Percentiles rank a stretch among this genome's conserved stretches.
Conservation (phyloP, 495 filamentous ascomycete species). For the Podospora australis region DNA sequence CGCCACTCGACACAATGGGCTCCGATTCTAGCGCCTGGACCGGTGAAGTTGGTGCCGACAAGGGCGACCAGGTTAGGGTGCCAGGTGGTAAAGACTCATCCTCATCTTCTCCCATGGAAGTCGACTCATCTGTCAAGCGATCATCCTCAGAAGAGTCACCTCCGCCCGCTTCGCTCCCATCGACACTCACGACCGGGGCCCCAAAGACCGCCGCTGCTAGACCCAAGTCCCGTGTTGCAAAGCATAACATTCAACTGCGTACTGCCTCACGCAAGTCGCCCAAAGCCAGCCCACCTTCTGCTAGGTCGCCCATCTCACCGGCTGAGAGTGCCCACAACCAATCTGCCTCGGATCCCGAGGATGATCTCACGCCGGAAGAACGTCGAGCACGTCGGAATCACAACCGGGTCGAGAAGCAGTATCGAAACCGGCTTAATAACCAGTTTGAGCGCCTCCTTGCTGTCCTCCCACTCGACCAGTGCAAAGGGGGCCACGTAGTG, state of each 20-base stretch:
- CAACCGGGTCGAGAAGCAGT: slow-evolving; percentile 29
- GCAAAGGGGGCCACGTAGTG: not conserved
- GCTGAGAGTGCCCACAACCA: not conserved
- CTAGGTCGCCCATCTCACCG: not conserved
- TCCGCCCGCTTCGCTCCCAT: not conserved
- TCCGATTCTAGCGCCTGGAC: not conserved
- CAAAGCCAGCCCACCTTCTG: not conserved
- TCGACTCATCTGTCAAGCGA: slow-evolving; percentile 1
- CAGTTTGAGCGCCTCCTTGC: slow-evolving; percentile 24
- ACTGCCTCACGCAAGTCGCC: slow-evolving; percentile 19
- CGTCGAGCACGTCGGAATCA: slow-evolving; percentile 21
- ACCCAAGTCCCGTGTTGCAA: slow-evolving; percentile 1
- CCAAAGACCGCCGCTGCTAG: not conserved
- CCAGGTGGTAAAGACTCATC: too few relatives aligned
- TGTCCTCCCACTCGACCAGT: slow-evolving; percentile 16
- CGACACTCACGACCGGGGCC: not conserved
- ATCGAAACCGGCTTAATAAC: slow-evolving; percentile 24
- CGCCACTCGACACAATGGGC: not conserved
- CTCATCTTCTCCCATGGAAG: not conserved
- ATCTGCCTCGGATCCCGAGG: not conserved
- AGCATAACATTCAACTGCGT: slow-evolving; percentile 15
- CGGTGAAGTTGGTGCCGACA: slow-evolving; percentile 1
- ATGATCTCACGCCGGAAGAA: slow-evolving; percentile 17
- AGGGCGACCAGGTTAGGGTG: not conserved
- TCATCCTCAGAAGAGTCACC: slow-evolving; percentile 3